Conservation (phyloP, 2,329 filamentous ascomycete genomes). For the Neonectria coccinea region DNA sequence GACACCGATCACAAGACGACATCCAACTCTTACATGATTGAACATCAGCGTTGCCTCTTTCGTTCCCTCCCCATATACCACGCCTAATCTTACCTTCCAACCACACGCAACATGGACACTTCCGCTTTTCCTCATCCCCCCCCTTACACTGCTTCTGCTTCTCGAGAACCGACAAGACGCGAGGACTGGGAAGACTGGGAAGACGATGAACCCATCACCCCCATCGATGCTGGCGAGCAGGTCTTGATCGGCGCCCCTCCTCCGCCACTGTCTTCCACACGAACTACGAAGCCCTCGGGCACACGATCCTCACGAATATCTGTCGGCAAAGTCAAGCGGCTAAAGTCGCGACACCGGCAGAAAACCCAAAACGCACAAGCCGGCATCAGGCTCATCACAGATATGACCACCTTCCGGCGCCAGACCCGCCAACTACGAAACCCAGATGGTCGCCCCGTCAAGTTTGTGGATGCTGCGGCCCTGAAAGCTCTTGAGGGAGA, state of each 20-base stretch:
- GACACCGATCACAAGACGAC: conserved; percentile 13
- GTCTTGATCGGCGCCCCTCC: conserved; percentile 44
- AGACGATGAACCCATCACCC: conserved; percentile 59
- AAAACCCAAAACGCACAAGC: conserved; percentile 70
- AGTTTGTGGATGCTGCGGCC: conserved; percentile 70
- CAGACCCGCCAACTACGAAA: conserved; percentile 50
- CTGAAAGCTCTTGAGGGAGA: conserved; percentile 70
- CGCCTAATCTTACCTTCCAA: conserved; percentile 24
- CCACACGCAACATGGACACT: conserved; percentile 32
- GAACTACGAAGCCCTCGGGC: conserved; percentile 31
- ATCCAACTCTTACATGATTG: conserved; percentile 28
- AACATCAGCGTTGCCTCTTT: conserved; percentile 23
- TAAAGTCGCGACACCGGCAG: conserved; percentile 71
- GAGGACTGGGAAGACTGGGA: conserved; percentile 68
- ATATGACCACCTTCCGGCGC: conserved; percentile 68
- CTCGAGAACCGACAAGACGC: conserved; percentile 33
- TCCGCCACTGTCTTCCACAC: conserved; percentile 32
- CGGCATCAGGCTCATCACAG: conserved; percentile 77
- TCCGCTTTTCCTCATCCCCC: conserved; percentile 29
- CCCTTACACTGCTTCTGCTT: conserved; percentile 31
- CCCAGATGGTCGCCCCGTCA: conserved; percentile 51
- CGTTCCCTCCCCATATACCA: conserved; percentile 4
- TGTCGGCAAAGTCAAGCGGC: conserved; percentile 55
- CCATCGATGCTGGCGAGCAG: conserved; percentile 54
- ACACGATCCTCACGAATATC: conserved; percentile 52